Evolutionary conservation across 2,329 filamentous ascomycete genomes (phyloP).

Genomic region (Aspergillus terreus): DNA sequence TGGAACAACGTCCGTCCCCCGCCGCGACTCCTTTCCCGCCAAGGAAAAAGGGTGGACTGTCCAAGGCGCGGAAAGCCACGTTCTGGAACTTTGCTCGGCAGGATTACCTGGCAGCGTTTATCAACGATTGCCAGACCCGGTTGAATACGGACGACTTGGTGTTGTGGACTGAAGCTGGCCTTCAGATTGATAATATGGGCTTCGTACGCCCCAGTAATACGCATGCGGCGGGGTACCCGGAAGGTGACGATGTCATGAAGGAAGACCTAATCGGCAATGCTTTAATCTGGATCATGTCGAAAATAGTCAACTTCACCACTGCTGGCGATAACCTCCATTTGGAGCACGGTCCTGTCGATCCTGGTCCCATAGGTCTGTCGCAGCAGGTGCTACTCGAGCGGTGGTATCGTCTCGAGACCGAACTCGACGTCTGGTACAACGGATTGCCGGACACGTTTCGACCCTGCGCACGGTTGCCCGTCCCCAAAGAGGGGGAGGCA

Average conservation of each 20-base stretch:
- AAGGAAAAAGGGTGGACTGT: constrained; percentile 40
- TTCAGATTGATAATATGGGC: constrained; percentile 54
- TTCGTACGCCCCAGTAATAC: constrained; percentile 44
- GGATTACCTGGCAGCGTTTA: constrained; percentile 60
- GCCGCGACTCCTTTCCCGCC: constrained; percentile 30
- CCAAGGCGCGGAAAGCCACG: constrained; percentile 55
- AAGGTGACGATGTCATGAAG: constrained; percentile 47
- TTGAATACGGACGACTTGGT: constrained; percentile 60
- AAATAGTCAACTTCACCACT: constrained; percentile 63
- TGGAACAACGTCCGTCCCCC: constrained; percentile 41
- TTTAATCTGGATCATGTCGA: constrained; percentile 63
- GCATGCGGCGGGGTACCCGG: constrained; percentile 27
- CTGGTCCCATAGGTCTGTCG: constrained; percentile 31
- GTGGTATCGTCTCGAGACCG: constrained; percentile 51
- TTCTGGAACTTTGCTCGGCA: constrained; percentile 68
- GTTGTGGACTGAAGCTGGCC: constrained; percentile 62
- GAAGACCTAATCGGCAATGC: constrained; percentile 64
- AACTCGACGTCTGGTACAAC: constrained; percentile 58
- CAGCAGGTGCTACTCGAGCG: constrained; percentile 44
- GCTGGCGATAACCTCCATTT: constrained; percentile 50
- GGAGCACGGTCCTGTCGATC: constrained; percentile 20
- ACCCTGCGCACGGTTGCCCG: constrained; percentile 48
- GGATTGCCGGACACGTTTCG: constrained; percentile 59
- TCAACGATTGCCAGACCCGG: constrained; percentile 59
- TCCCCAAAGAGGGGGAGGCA: constrained; percentile 20